Evolutionary conservation across 2,329 filamentous ascomycete genomes (phyloP), one percentile per base, ranked within the genome.

Genomic region (Xylaria sp.): DNA sequence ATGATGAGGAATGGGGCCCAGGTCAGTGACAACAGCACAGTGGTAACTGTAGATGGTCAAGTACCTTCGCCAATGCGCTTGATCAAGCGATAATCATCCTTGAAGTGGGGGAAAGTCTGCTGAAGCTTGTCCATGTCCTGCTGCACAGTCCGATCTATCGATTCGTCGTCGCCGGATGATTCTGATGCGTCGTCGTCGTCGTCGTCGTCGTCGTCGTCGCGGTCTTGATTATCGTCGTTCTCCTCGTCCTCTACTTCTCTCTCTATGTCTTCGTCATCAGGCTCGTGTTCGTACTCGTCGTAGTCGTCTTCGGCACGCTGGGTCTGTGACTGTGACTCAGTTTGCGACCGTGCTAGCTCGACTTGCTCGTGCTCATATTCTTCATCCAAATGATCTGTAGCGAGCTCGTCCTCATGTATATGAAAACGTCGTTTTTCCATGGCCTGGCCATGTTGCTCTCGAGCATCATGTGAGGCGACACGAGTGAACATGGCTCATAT

Each of bases 31-130:
- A 41, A n/a, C 0, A 1, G 25, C 23, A 5, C 12, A 8, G 23
- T n/a, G 31, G 36, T 1, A 18, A 10, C 23, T 25, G 31, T 2
- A 3, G 2, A 15, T 48, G 33, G 15, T 36, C 18, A 39, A 20
- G 8, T 66, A 94, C 94, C 96, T 88, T 99, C 96, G 77, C 96
- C 96, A 77, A 99, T 99, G 71, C 95, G 91, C 82, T 98, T 98
- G 79, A 99, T 96, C 64, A 99, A 83, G 62, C 94, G 91, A 81
- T 95, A 99, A 67, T 91, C 90, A 75, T 93, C 87, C 73, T 88
- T 91, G 79, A 98, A 97, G 61, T 92, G 93, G 46, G 90, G 90
- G 79, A 98, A 98, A 41, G 90, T 91, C 63, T 89, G 86, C 75
- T 95, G 91, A 66, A 99, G 89, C 74, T 90, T 93, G 62, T 90